Conservation (phyloP, 1,284 basidiomycete species). For the Tylopilus microsporus region DNA sequence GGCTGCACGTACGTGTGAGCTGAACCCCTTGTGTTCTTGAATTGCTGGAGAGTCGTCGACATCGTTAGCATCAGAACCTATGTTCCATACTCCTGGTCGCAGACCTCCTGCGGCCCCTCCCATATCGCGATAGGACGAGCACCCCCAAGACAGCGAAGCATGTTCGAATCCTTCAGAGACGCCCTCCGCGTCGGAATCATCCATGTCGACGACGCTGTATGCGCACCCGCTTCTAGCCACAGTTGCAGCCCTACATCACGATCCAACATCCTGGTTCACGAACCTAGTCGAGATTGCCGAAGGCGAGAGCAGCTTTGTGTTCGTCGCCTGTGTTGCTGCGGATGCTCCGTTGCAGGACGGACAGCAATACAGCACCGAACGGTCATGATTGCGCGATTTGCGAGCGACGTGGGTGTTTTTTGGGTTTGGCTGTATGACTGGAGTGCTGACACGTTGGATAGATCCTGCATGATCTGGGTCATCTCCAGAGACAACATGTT, state of each 20-base stretch:
- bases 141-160: constrained; percentile 2
- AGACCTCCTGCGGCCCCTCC: too few relatives aligned
- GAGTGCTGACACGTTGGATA: constrained; percentile 25
- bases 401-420: constrained; percentile 58
- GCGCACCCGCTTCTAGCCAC: constrained; percentile 40
- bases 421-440: not conserved
- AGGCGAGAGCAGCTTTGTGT: constrained; percentile 73
- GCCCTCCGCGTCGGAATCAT: constrained; percentile 22
- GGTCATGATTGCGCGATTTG: constrained; percentile 58
- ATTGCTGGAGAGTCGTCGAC: too few relatives aligned
- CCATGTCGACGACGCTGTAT: constrained; percentile 22
- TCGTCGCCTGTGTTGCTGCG: constrained; percentile 48
- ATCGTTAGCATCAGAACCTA: too few relatives aligned
- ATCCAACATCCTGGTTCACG: constrained; percentile 58
- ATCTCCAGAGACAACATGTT: constrained; percentile 57
- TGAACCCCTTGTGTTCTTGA: too few relatives aligned
- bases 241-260: constrained; percentile 54
- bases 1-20: too few relatives aligned
- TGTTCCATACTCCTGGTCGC: too few relatives aligned
- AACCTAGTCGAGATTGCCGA: constrained; percentile 72
- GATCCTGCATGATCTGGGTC: constrained; percentile 61
- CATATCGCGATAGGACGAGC: constrained; percentile 7
- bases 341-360: constrained; percentile 16
- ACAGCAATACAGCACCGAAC: constrained; percentile 17
- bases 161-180: constrained; percentile 31